phyloP scores from a whole-genome alignment of 164 flowering plant genomes.

The Houttuynia cordata region DNA sequence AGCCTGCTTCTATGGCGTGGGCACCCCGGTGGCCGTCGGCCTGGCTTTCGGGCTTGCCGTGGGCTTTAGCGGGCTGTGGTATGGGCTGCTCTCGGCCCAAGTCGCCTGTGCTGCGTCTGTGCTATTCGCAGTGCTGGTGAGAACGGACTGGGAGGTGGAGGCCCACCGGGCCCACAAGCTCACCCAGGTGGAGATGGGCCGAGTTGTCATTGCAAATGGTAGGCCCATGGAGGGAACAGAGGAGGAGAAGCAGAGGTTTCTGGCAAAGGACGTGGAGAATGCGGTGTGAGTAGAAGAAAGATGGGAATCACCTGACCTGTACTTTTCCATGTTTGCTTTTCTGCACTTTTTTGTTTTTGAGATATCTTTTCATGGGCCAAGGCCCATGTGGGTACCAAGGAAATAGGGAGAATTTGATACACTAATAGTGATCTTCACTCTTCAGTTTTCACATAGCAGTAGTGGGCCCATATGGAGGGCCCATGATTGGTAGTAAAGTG shows the following conservation, averaged over 20 bases:
- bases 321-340: neutral
- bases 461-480: too few relatives aligned
- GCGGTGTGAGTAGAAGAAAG: neutral
- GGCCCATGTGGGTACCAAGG: neutral
- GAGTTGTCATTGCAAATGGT: neutral
- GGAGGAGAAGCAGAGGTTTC: slow-evolving; percentile 32
- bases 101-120: slow-evolving; percentile 62
- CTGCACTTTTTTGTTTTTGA: neutral
- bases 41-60: slow-evolving; percentile 54
- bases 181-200: slow-evolving; percentile 37
- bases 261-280: slow-evolving; percentile 6
- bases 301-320: neutral
- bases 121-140: slow-evolving; percentile 37
- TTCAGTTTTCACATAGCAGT: too few relatives aligned
- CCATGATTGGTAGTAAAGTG: neutral
- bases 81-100: slow-evolving; percentile 79
- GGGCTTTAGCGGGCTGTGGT: slow-evolving; percentile 83
- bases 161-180: slow-evolving; percentile 51
- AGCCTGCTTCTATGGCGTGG: slow-evolving; percentile 75
- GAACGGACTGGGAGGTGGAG: slow-evolving; percentile 83
- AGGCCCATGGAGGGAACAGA: slow-evolving; percentile 2
- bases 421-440: neutral
- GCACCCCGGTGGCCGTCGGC: slow-evolving; percentile 81
- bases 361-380: neutral
- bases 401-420: neutral